Conservation (phyloP, 108 stramenopile genomes). For the Bacterosira constricta region DNA sequence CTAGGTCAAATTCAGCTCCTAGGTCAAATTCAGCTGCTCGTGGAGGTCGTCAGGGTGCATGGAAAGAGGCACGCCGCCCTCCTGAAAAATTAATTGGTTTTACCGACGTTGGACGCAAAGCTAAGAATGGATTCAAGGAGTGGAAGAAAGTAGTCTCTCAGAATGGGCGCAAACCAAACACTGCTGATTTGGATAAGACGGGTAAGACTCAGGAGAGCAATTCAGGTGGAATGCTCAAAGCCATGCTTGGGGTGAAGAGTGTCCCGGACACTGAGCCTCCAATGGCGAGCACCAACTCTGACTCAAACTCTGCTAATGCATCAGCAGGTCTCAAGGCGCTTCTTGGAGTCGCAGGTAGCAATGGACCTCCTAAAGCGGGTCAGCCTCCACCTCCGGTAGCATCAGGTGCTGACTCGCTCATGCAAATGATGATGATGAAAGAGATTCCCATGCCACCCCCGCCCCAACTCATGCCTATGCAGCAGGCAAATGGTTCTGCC, state of each 20-base stretch:
- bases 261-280: conserved; percentile 8
- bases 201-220: conserved; percentile 27
- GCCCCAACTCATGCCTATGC: conserved; percentile 8
- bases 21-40: conserved; percentile 45
- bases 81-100: conserved; percentile 71
- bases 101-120: conserved; percentile 43
- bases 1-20: conserved; percentile 26
- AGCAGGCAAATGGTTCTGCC: conserved; percentile 23
- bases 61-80: conserved; percentile 72
- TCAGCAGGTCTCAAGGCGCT: conserved; percentile 63
- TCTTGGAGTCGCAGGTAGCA: conserved; percentile 52
- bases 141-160: conserved; percentile 58
- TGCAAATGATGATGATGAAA: conserved; percentile 60
- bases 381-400: conserved; percentile 22
- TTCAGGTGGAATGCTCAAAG: conserved; percentile 34
- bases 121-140: conserved; percentile 57
- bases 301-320: conserved; percentile 16
- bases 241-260: conserved; percentile 47
- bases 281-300: background rate
- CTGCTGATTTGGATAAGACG: conserved; percentile 8
- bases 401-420: conserved; percentile 70
- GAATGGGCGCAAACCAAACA: background rate
- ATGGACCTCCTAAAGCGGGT: conserved; percentile 1
- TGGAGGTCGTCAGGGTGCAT: conserved; percentile 57
- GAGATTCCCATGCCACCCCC: conserved; percentile 8